Percentiles rank a stretch among this genome's conserved stretches.
Conservation (phyloP, 2,329 filamentous ascomycete genomes). For the Didymella lethalis region DNA sequence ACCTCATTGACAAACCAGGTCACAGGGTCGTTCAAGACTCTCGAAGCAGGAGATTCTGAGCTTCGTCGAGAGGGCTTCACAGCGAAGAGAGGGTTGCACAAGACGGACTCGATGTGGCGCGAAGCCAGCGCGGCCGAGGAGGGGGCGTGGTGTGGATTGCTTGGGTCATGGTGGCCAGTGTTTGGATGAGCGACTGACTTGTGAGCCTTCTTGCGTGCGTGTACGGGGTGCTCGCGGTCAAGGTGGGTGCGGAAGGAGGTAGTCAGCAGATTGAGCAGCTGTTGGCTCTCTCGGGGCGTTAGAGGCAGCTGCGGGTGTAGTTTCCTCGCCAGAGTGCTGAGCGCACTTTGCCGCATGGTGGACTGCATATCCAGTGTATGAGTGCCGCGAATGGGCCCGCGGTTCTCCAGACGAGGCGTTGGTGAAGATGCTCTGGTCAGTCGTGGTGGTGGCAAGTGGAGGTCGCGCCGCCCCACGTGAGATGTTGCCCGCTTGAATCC, state of each 20-base stretch:
- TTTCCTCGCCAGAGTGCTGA: slow-evolving; percentile 58
- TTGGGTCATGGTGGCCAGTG: slow-evolving; percentile 18
- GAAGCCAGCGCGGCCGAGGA: slow-evolving; percentile 52
- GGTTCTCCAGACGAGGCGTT: slow-evolving; percentile 1
- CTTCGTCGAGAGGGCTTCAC: slow-evolving; percentile 37
- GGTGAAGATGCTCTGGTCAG: background rate
- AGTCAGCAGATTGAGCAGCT: slow-evolving; percentile 67
- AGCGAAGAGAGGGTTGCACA: slow-evolving; percentile 61
- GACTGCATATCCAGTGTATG: background rate
- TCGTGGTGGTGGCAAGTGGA: background rate
- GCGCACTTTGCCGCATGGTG: slow-evolving; percentile 49
- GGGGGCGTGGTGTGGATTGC: slow-evolving; percentile 14
- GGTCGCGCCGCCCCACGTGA: background rate
- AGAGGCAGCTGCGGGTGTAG: slow-evolving; percentile 63
- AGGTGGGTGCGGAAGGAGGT: slow-evolving; percentile 70
- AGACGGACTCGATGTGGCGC: slow-evolving; percentile 59
- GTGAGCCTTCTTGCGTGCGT: slow-evolving; percentile 21
- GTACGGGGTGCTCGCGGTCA: slow-evolving; percentile 63
- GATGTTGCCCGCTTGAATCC: background rate
- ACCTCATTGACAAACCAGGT: slow-evolving; percentile 53
- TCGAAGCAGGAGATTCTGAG: slow-evolving; percentile 37
- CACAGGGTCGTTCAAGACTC: slow-evolving; percentile 49
- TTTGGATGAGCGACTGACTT: background rate
- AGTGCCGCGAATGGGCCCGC: slow-evolving; percentile 2
- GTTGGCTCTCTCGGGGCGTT: slow-evolving; percentile 64